A percentile compares a stretch with the other conserved stretches of the same genome.
These are phyloP conservation scores for Codiaeum variegatum DNA, from an alignment of 441 rosid species.

Conservation along the genomic window DNA sequence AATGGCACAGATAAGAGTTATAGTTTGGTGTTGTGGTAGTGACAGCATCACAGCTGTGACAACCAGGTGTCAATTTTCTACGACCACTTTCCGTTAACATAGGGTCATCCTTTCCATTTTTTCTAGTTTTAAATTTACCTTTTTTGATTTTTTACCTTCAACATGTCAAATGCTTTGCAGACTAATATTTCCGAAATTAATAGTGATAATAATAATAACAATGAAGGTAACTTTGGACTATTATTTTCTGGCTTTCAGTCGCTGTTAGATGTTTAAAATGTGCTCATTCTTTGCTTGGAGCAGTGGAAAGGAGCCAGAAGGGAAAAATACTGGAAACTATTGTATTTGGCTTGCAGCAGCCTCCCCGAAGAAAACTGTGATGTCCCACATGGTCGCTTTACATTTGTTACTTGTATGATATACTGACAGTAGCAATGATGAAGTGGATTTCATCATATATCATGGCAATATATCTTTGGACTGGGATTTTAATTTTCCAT, in stretches of 20 bases:
- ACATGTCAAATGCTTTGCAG: background rate
- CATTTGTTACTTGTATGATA: background rate
- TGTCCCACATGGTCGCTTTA: background rate
- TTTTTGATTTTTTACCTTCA: background rate
- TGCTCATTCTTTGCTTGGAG: slow-evolving; percentile 9
- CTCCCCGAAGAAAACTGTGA: slow-evolving; percentile 4
- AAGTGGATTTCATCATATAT: background rate
- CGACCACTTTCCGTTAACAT: background rate
- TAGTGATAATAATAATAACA: too few relatives aligned
- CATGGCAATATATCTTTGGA: background rate
- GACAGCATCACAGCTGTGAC: background rate
- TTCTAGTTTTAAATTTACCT: background rate
- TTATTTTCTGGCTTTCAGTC: background rate
- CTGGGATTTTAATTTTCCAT: background rate
- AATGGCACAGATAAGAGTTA: background rate
- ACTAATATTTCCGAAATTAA: too few relatives aligned
- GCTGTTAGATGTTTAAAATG: background rate
- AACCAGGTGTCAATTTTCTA: background rate
- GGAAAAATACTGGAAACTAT: slow-evolving; percentile 5
- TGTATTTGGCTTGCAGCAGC: background rate
- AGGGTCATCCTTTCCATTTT: too few relatives aligned
- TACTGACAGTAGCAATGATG: background rate
- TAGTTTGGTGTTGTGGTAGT: too few relatives aligned
- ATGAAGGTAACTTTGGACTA: background rate
- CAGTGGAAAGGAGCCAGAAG: slow-evolving; percentile 12